Evolutionary conservation across 2,329 filamentous ascomycete genomes (phyloP).

Genomic region (Penicillium vulpinum): DNA sequence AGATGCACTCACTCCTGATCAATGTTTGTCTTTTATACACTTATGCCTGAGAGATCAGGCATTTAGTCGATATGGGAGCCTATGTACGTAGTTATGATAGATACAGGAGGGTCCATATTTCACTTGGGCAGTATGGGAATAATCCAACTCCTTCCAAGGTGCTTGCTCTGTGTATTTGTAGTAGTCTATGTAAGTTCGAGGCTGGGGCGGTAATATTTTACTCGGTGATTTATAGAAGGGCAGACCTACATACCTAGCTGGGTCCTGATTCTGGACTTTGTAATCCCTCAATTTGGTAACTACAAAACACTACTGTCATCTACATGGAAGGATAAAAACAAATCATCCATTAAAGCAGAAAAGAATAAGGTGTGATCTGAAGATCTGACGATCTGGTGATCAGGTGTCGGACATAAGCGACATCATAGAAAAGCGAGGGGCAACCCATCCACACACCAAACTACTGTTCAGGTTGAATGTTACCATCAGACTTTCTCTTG

Average conservation of each 20-base stretch:
- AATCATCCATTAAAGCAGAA: background rate
- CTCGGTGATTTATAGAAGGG: too few species aligned
- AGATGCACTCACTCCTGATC: background rate
- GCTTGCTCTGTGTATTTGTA: background rate
- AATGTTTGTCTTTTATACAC: background rate
- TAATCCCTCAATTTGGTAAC: background rate
- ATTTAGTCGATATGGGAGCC: background rate
- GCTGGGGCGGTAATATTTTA: background rate
- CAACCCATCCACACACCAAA: background rate
- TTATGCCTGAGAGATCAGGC: background rate
- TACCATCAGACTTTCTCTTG: slow-evolving; percentile 29
- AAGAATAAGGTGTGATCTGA: background rate
- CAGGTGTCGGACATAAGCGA: background rate
- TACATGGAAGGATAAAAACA: background rate
- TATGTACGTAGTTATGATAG: background rate
- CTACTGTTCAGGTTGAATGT: slow-evolving; percentile 9
- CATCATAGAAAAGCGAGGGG: background rate
- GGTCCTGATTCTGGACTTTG: too few species aligned
- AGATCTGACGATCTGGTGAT: background rate
- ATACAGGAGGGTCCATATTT: background rate
- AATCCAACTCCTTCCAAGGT: background rate
- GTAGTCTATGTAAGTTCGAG: background rate
- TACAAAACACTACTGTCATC: background rate
- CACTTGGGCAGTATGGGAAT: background rate
- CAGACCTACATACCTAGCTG: background rate